Conservation (phyloP, 345 rosid species). For the Populus simonii region DNA sequence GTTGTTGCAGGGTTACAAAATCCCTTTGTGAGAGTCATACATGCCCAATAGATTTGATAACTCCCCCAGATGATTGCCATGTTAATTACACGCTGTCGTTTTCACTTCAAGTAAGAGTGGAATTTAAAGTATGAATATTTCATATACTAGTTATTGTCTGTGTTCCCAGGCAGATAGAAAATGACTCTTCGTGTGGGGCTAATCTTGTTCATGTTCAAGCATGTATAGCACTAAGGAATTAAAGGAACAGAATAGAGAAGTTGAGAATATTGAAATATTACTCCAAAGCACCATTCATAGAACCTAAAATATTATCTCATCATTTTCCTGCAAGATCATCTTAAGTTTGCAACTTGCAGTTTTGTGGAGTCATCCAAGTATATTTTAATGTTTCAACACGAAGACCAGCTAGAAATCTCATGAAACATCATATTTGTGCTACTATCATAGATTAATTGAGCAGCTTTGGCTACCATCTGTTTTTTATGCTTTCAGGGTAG, state of each 20-base stretch:
- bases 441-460: background rate
- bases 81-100: constrained; percentile 86
- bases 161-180: background rate
- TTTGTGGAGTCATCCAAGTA: background rate
- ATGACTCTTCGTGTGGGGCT: background rate
- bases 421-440: background rate
- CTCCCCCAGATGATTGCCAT: constrained; percentile 99
- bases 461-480: background rate
- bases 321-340: background rate
- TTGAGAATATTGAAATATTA: background rate
- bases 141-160: background rate
- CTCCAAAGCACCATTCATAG: background rate
- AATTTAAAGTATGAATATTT: constrained; percentile 19
- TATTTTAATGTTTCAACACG: background rate
- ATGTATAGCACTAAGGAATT: background rate
- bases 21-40: constrained; percentile 70
- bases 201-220: background rate
- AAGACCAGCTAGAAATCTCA: background rate
- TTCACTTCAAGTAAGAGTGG: constrained; percentile 75
- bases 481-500: background rate
- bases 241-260: background rate
- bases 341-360: background rate
- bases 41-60: constrained; percentile 87
- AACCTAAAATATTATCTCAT: background rate
- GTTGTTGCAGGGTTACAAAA: constrained; percentile 58